Percentiles rank a stretch among this genome's conserved stretches.
Evolutionary conservation across 2,329 filamentous ascomycete genomes (phyloP).

Genomic region (Xylariales sp.): DNA sequence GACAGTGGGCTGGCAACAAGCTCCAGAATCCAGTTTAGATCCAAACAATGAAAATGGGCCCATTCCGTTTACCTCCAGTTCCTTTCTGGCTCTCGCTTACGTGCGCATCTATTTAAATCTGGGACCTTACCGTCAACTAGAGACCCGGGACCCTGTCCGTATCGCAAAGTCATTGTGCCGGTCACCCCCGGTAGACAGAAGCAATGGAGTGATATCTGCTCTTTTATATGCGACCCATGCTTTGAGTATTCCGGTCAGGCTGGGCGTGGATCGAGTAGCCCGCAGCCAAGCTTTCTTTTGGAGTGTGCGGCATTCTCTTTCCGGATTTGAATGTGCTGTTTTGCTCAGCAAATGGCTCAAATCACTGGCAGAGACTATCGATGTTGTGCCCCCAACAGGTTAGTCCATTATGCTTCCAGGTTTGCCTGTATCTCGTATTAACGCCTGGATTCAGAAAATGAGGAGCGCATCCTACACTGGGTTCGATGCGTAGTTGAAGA

Average conservation of each 20-base stretch:
- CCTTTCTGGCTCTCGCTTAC: slow-evolving; percentile 40
- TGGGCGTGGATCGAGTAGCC: slow-evolving; percentile 50
- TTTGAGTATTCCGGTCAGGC: slow-evolving; percentile 49
- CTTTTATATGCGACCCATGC: slow-evolving; percentile 50
- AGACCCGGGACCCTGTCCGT: slow-evolving; percentile 34
- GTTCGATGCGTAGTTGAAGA: slow-evolving; percentile 41
- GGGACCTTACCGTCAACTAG: slow-evolving; percentile 36
- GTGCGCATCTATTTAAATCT: slow-evolving; percentile 40
- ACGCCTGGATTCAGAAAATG: slow-evolving; percentile 25
- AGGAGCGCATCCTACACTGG: slow-evolving; percentile 42
- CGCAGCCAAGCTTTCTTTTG: slow-evolving; percentile 52
- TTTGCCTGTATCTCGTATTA: neutral
- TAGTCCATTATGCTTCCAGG: slow-evolving; percentile 6
- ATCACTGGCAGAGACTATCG: slow-evolving; percentile 17
- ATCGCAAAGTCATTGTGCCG: slow-evolving; percentile 34
- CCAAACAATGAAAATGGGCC: slow-evolving; percentile 35
- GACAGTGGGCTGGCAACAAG: slow-evolving; percentile 34
- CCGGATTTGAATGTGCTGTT: slow-evolving; percentile 49
- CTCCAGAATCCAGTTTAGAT: slow-evolving; percentile 32
- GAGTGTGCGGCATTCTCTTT: slow-evolving; percentile 52
- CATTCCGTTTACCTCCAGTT: slow-evolving; percentile 39
- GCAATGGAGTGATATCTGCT: slow-evolving; percentile 42
- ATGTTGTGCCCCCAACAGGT: slow-evolving; percentile 21
- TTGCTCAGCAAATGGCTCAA: slow-evolving; percentile 47
- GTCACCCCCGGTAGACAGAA: slow-evolving; percentile 37